Conservation (phyloP, 1,284 basidiomycete genomes). For the Ganoderma boninense region DNA sequence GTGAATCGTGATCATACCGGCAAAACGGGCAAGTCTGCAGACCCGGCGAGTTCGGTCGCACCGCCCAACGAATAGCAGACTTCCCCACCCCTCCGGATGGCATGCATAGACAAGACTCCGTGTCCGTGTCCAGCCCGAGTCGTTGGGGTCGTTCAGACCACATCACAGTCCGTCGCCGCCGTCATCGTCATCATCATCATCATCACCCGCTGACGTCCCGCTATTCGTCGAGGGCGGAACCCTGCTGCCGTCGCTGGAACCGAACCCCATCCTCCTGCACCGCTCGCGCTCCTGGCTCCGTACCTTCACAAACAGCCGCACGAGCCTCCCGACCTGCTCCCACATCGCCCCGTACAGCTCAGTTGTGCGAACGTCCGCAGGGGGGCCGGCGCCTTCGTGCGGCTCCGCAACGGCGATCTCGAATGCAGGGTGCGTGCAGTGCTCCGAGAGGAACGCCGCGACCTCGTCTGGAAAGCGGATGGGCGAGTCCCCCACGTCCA, state of each 20-base stretch:
- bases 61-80: neutral
- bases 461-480: constrained; percentile 25
- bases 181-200: neutral
- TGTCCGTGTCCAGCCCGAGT: neutral
- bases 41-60: neutral
- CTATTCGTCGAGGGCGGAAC: neutral
- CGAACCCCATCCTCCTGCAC: neutral
- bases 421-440: constrained; percentile 29
- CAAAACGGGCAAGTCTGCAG: neutral
- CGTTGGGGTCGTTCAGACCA: neutral
- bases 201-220: neutral
- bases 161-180: neutral
- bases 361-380: constrained; percentile 22
- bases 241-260: neutral
- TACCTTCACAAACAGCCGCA: constrained; percentile 26
- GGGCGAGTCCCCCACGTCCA: constrained; percentile 32
- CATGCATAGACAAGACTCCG: too few species aligned
- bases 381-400: constrained; percentile 21
- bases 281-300: constrained; percentile 22
- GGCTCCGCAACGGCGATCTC: constrained; percentile 21
- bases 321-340: constrained; percentile 25
- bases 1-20: neutral
- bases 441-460: constrained; percentile 30
- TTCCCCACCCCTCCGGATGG: constrained; percentile 4
- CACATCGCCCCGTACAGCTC: constrained; percentile 24